Conservation (phyloP, 2,329 filamentous ascomycete genomes). For the Phaeomoniella chlamydospora region DNA sequence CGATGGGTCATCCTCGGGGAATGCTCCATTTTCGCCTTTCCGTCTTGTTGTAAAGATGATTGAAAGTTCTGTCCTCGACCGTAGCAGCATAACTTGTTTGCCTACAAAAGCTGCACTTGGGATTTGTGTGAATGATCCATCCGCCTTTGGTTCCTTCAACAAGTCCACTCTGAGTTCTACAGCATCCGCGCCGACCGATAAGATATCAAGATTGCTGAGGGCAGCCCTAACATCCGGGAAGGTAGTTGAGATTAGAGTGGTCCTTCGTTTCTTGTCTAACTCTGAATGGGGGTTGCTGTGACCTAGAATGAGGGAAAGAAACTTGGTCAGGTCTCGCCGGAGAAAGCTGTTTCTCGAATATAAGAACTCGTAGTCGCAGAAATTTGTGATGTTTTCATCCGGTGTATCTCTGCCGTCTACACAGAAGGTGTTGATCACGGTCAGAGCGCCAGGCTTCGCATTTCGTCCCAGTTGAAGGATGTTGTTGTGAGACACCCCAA, state of each 20-base stretch:
- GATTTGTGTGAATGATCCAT: constrained; percentile 48
- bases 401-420: constrained; percentile 56
- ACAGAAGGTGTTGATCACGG: constrained; percentile 61
- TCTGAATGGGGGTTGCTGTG: constrained; percentile 67
- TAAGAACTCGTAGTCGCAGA: constrained; percentile 75
- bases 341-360: constrained; percentile 62
- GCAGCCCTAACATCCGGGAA: constrained; percentile 76
- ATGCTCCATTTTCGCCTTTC: constrained; percentile 66
- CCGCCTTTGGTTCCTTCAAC: constrained; percentile 52
- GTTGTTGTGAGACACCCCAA: constrained; percentile 47
- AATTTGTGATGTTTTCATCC: constrained; percentile 48
- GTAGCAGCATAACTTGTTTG: constrained; percentile 70
- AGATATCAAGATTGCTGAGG: constrained; percentile 69
- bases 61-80: constrained; percentile 74
- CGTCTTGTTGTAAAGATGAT: constrained; percentile 82
- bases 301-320: constrained; percentile 64
- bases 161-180: constrained; percentile 77
- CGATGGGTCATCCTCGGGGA: constrained; percentile 65
- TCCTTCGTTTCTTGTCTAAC: constrained; percentile 53
- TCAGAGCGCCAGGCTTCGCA: constrained; percentile 47
- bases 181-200: constrained; percentile 75
- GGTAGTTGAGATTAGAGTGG: constrained; percentile 76
- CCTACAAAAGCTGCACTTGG: constrained; percentile 75
- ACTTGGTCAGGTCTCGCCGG: constrained; percentile 62
- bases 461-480: constrained; percentile 43